Evolutionary conservation across 2,329 filamentous ascomycete species (phyloP).

Genomic region (Pseudocercospora ulei): DNA sequence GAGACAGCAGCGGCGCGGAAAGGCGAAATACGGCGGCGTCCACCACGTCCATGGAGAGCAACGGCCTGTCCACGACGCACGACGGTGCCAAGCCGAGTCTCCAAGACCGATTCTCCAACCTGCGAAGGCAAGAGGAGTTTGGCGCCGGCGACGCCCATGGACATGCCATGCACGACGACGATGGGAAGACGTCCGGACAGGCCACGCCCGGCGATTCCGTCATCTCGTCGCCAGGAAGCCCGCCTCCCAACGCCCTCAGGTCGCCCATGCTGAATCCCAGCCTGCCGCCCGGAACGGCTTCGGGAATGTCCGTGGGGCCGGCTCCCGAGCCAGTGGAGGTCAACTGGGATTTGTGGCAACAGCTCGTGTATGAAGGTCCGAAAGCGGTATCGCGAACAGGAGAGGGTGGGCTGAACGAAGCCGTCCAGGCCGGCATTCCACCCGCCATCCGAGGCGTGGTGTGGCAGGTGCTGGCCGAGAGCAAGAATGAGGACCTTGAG

Average conservation of each 20-base stretch:
- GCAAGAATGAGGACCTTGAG: constrained; percentile 86
- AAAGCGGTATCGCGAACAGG: constrained; percentile 79
- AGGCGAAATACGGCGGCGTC: constrained; percentile 26
- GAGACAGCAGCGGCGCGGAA: constrained; percentile 22
- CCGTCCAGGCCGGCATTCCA: constrained; percentile 88
- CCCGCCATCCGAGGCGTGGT: constrained; percentile 94
- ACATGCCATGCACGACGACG: constrained; percentile 15
- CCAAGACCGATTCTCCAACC: constrained; percentile 41
- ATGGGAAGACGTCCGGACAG: constrained; percentile 11
- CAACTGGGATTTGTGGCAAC: constrained; percentile 98
- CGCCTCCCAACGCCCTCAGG: constrained; percentile 32
- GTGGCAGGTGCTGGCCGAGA: constrained; percentile 94
- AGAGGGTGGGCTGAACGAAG: constrained; percentile 76
- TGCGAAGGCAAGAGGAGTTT: constrained; percentile 42
- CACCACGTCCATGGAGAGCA: constrained; percentile 19
- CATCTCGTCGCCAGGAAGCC: constrained; percentile 27
- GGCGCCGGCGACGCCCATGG: constrained; percentile 19
- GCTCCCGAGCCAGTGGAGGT: constrained; percentile 64
- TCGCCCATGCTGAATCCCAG: constrained; percentile 57
- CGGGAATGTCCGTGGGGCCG: constrained; percentile 67
- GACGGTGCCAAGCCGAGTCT: constrained; percentile 35
- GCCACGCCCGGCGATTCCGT: constrained; percentile 36
- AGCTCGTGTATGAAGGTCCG: constrained; percentile 87
- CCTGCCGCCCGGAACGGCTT: constrained; percentile 74
- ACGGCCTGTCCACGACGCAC: constrained; percentile 26